Evolutionary conservation across 2,329 filamentous ascomycete genomes (phyloP), one percentile per base, ranked within the genome.

Genomic region (Penicillium sp.): DNA sequence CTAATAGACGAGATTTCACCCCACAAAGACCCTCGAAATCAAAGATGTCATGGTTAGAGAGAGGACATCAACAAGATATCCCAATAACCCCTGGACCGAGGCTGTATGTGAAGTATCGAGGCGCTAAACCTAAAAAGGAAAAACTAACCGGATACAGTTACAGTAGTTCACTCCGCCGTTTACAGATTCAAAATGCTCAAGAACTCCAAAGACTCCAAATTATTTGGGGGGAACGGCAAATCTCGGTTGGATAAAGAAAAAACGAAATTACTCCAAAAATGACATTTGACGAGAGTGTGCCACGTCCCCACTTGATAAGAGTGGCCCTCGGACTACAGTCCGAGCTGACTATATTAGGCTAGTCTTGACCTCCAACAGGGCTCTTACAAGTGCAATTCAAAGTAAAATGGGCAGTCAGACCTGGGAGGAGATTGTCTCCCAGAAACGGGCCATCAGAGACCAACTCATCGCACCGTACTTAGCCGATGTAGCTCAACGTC

Each of bases 341-440:
- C 45, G 45, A 47, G 19, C 8, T n/a, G 12, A 32, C n/a, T 24
- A 33, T 43, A 48, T 28, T 28, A 42, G 31, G 28, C 40, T 43
- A 43, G 28, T 32, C 40, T 43, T 22, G 19, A 22, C 19, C 28
- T 22, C 28, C 19, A 40, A 39, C 12, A 19, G 4, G n/a, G 7
- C 26, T n/a, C 3, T 4, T 26, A 6, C 5, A 17, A 28, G 5
- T 13, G 1, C 6, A 19, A 29, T n/a, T 22, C 3, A 39, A 26
- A 45, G n/a, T 29, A 43, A 31, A 31, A 63, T 63, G 60, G 50
- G 54, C 22, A 52, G 48, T 19, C 50, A 61, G 43, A 24, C 58
- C 8, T 69, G 67, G 68, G 48, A 64, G 46, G 55, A 65, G 1
- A 63, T 58, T 13, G 64, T 65, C 15, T 54, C 57, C 12, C 35